Evolutionary conservation across 768 basidiomycete species (phyloP), one percentile per base, ranked within the genome.

Genomic region (Lactarius sanguifluus): DNA sequence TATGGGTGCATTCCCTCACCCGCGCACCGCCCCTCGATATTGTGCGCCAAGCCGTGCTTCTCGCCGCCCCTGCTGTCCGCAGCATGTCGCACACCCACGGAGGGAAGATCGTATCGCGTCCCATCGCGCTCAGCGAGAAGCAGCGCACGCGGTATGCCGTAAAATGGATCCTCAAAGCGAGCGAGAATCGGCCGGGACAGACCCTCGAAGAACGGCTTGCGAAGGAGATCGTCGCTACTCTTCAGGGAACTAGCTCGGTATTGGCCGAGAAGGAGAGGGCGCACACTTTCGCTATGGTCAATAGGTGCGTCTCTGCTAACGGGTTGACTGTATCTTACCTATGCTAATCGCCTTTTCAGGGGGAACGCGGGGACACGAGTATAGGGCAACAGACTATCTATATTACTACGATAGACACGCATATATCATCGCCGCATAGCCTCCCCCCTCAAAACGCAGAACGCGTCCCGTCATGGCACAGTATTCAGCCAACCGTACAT

Each of bases 1-100:
- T 86, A 20, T 80, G 87, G 72, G 84, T 96, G 47, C 89, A 90
- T 74, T 81, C 86, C 12, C 79, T 89, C 65, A 96, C 93, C 18
- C 82, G 87, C 62, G 83, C 86, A 8, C 86, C 88, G n/a, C 90
- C 94, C 0, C 79, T 94, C 40, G 91, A 91, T 20, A 84, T 96
- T 69, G 78, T 97, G 5, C 86, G 87, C 45, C 76, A 87, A 72
- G 95, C 94, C 0, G 78, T 97, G 59, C 72, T 83, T 28, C 73
- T 81, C 2, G 87, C 86, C 2, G 82, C 91, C 4, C 96, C 96
- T 1, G 85, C 87, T 1, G 86, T 96, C 32, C 82, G 86, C 30
- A 80, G 79, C 57, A 73, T 85, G 66, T 84, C 82, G 34, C 82
- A 86, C 70, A 85, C 85, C 61, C 80, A 80, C 57, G 85, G 85